These are phyloP conservation scores for Aspergillus sp. DNA, from an alignment of 2,329 filamentous ascomycete species.

Conservation along the genomic window DNA sequence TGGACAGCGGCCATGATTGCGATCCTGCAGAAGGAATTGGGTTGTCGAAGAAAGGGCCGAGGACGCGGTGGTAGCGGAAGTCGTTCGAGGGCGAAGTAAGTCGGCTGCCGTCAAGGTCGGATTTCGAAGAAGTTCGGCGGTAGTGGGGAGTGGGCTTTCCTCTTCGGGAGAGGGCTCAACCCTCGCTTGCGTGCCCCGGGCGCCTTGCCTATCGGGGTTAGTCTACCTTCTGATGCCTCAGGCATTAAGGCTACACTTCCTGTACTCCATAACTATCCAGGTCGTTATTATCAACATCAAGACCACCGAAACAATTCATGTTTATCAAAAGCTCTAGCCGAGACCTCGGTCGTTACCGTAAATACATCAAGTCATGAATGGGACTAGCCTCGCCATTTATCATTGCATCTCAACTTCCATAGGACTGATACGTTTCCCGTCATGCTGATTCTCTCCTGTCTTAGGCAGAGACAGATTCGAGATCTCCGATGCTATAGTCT, in stretches of 20 bases:
- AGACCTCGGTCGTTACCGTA: constrained; percentile 7
- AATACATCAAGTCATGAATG: constrained; percentile 6
- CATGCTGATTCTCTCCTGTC: constrained; percentile 26
- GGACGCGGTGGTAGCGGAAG: constrained; percentile 26
- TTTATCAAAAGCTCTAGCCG: constrained; percentile 2
- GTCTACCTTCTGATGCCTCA: neutral
- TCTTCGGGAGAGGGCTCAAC: constrained; percentile 39
- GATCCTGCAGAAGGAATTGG: constrained; percentile 32
- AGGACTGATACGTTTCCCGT: constrained; percentile 25
- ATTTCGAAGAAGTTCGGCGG: constrained; percentile 32
- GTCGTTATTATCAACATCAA: neutral
- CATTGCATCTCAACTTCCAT: constrained; percentile 54
- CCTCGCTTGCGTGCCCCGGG: constrained; percentile 28
- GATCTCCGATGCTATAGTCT: constrained; percentile 45
- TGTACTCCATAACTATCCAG: too few species aligned
- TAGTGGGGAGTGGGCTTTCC: constrained; percentile 38
- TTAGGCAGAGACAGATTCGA: constrained; percentile 43
- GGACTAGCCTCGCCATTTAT: neutral
- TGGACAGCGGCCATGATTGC: constrained; percentile 51
- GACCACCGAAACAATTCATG: neutral
- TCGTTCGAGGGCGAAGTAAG: constrained; percentile 29
- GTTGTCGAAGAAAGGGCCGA: constrained; percentile 35
- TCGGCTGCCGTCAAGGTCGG: constrained; percentile 25
- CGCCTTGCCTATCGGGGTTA: constrained; percentile 18
- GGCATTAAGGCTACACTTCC: neutral